Percentiles rank a stretch among this genome's conserved stretches.
Conservation (phyloP, 805 yeast genomes). For the Tetrapisispora iriomotensis region DNA sequence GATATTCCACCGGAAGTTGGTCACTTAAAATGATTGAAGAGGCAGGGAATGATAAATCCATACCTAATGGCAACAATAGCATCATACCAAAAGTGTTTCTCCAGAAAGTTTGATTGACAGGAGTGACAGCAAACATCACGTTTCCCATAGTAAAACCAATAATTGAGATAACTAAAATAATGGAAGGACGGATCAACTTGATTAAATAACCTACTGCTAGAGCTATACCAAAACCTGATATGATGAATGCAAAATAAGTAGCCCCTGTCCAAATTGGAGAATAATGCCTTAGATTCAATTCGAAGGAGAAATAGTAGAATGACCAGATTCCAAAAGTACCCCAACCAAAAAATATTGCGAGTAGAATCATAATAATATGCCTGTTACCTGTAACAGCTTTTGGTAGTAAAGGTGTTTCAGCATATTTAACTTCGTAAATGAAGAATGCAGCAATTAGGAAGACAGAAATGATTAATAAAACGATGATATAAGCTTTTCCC, state of each 20-base stretch:
- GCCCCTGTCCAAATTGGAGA: conserved; percentile 39
- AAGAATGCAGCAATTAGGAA: conserved; percentile 37
- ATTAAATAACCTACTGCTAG: conserved; percentile 41
- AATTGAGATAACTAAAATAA: conserved; percentile 42
- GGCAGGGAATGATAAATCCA: conserved; percentile 74
- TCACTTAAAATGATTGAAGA: conserved; percentile 55
- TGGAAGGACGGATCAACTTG: conserved; percentile 38
- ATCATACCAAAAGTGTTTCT: conserved; percentile 45
- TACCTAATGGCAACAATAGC: conserved; percentile 55
- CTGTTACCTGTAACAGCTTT: conserved; percentile 35
- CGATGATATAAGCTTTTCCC: conserved; percentile 48
- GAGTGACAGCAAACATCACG: conserved; percentile 44
- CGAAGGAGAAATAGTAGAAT: conserved; percentile 48
- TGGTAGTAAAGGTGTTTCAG: conserved; percentile 47
- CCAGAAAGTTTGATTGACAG: conserved; percentile 52
- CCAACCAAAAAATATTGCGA: conserved; percentile 57
- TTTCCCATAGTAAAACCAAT: conserved; percentile 46
- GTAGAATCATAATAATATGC: conserved; percentile 37
- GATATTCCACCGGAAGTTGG: conserved; percentile 49
- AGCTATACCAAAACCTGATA: conserved; percentile 51
- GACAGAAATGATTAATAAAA: conserved; percentile 43
- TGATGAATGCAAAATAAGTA: conserved; percentile 36
- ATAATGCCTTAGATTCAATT: conserved; percentile 41
- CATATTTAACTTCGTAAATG: conserved; percentile 37
- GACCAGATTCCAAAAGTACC: conserved; percentile 68